phyloP scores from a whole-genome alignment of 2,329 filamentous ascomycete species.

The Ambrosiella cleistominuta region DNA sequence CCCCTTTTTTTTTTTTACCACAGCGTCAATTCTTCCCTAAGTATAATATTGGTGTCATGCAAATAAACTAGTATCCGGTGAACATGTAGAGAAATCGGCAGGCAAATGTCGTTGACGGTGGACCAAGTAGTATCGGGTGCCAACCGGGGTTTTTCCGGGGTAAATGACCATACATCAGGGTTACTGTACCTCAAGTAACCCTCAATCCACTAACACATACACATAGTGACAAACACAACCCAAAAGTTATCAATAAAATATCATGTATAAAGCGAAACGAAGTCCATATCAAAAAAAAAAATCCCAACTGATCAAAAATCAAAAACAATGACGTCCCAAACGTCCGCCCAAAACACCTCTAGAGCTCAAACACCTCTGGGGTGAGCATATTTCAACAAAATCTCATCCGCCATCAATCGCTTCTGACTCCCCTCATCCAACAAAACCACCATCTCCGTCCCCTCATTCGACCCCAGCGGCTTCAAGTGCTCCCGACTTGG shows the following conservation, averaged over 20 bases:
- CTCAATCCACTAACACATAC: too few relatives aligned
- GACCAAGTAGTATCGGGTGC: too few relatives aligned
- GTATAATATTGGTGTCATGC: too few relatives aligned
- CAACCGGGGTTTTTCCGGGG: too few relatives aligned
- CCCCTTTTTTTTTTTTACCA: too few relatives aligned
- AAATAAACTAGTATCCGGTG: too few relatives aligned
- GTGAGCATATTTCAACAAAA: constrained; percentile 1
- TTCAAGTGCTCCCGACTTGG: constrained; percentile 6
- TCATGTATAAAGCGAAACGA: neutral
- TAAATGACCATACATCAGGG: too few relatives aligned
- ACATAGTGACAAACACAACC: too few relatives aligned
- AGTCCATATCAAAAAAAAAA: neutral
- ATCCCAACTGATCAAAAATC: neutral
- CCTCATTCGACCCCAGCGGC: constrained; percentile 2
- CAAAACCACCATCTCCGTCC: neutral
- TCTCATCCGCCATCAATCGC: constrained; percentile 2
- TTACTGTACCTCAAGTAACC: too few relatives aligned
- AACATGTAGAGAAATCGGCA: too few relatives aligned
- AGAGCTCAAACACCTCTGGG: neutral
- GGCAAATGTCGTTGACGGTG: too few relatives aligned
- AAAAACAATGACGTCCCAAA: neutral
- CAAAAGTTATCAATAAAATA: neutral
- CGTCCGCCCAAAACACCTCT: neutral
- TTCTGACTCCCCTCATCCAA: constrained; percentile 6
- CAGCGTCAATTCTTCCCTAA: too few relatives aligned